Conservation (phyloP, 257 asterid species). For the Anisodus acutangulus region DNA sequence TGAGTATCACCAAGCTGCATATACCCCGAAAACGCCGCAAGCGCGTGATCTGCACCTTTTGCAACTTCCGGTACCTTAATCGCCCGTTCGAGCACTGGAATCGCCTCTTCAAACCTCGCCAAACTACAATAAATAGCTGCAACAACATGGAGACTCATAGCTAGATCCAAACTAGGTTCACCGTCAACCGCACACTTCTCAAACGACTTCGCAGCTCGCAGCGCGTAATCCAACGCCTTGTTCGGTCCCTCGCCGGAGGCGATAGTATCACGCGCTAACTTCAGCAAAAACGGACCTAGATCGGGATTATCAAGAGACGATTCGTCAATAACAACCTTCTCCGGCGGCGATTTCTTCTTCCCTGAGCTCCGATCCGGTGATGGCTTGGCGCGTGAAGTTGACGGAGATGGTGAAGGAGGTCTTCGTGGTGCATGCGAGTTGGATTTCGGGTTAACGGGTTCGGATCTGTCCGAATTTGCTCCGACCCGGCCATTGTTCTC, state of each 20-base stretch:
- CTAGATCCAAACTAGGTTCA: slow-evolving; percentile 89
- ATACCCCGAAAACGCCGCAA: slow-evolving; percentile 86
- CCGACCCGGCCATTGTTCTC: slow-evolving; percentile 63
- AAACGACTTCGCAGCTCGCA: slow-evolving; percentile 82
- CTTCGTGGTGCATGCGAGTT: slow-evolving; percentile 77
- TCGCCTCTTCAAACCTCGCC: slow-evolving; percentile 89
- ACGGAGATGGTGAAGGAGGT: slow-evolving; percentile 92
- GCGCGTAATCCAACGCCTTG: slow-evolving; percentile 84
- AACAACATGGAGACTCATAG: slow-evolving; percentile 93
- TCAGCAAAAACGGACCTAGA: slow-evolving; percentile 92
- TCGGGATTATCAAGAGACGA: slow-evolving; percentile 95
- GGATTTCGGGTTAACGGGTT: slow-evolving; percentile 46
- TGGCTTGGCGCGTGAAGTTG: slow-evolving; percentile 88
- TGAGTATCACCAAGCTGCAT: slow-evolving; percentile 97
- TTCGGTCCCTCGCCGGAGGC: slow-evolving; percentile 91
- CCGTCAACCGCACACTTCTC: slow-evolving; percentile 78
- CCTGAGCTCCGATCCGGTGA: slow-evolving; percentile 89
- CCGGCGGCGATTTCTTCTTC: slow-evolving; percentile 86
- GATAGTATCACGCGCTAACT: slow-evolving; percentile 87
- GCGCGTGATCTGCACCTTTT: slow-evolving; percentile 95
- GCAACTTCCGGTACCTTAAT: slow-evolving; percentile 78
- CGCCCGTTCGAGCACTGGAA: slow-evolving; percentile 89
- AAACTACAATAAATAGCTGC: slow-evolving; percentile 98
- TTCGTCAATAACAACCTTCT: slow-evolving; percentile 59
- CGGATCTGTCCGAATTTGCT: slow-evolving; percentile 65